These are phyloP conservation scores for Carex littledalei DNA, from an alignment of 176 grass and related monocot genomes.

Conservation along the genomic window DNA sequence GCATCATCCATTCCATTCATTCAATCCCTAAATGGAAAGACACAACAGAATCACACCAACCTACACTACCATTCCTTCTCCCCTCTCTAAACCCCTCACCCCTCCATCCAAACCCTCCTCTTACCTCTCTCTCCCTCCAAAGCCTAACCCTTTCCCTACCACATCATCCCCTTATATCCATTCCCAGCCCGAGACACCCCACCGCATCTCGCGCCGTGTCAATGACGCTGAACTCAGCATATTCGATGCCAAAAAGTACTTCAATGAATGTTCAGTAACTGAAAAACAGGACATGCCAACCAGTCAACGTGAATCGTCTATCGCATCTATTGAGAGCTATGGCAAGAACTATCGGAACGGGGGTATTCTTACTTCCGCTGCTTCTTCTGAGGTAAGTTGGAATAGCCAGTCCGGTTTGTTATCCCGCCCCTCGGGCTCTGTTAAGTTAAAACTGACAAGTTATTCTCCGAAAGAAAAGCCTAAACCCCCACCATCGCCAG, in stretches of 20 bases:
- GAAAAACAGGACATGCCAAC: conserved; percentile 19
- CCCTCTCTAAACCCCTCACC: neutral
- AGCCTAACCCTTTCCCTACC: conserved; percentile 5
- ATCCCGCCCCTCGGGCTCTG: neutral
- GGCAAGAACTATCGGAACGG: neutral
- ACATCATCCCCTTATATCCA: conserved; percentile 7
- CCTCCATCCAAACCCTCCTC: neutral
- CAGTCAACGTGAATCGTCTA: conserved; percentile 13
- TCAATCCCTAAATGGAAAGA: conserved; percentile 9
- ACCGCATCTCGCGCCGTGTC: conserved; percentile 9
- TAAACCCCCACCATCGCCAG: conserved; percentile 1
- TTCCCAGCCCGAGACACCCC: neutral
- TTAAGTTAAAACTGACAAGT: neutral
- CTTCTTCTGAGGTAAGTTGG: conserved; percentile 42
- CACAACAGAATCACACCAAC: conserved; percentile 19
- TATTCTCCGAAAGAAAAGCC: conserved; percentile 9
- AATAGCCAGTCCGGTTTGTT: conserved; percentile 38
- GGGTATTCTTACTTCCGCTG: conserved; percentile 5
- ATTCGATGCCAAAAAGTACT: conserved; percentile 42
- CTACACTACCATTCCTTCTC: neutral
- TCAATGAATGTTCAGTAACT: conserved; percentile 18
- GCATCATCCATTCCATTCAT: neutral
- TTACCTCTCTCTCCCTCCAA: conserved; percentile 21
- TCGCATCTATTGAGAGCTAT: conserved; percentile 20
- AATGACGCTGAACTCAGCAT: conserved; percentile 39